These are phyloP conservation scores for Cryptomeria japonica DNA, from an alignment of 75 land plant genomes.

Conservation along the genomic window DNA sequence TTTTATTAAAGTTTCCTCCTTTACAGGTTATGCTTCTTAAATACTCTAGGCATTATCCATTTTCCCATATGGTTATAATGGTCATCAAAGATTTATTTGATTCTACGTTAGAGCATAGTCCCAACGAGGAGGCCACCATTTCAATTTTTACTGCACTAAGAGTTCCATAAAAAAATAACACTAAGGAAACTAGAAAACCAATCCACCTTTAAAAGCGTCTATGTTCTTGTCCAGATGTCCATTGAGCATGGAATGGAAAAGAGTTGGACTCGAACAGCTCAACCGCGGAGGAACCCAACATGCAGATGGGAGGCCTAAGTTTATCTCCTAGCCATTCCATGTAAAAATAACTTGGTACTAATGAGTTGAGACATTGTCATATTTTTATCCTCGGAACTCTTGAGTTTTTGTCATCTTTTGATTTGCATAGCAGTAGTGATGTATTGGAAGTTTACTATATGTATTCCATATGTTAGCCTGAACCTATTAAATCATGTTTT, in stretches of 20 bases:
- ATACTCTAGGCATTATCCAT: not conserved
- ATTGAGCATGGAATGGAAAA: not conserved
- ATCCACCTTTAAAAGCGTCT: not conserved
- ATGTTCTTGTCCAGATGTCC: not conserved
- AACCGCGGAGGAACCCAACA: not conserved
- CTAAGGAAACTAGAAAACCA: not conserved
- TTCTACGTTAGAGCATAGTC: no score
- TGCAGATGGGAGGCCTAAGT: constrained; percentile 1
- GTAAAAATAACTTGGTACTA: no score
- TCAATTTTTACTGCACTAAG: not conserved
- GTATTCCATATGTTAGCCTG: no score
- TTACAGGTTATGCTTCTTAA: no score
- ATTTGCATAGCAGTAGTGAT: no score
- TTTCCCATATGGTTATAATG: not conserved
- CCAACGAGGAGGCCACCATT: no score
- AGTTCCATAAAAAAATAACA: not conserved
- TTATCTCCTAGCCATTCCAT: no score
- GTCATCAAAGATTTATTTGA: not conserved
- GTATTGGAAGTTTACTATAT: no score
- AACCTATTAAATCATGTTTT: no score
- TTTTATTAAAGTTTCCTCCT: not conserved
- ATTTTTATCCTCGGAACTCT: no score
- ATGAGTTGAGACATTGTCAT: no score
- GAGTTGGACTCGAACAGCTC: not conserved
- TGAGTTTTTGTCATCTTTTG: no score